Percentiles rank a stretch among this genome's conserved stretches.
Evolutionary conservation across 2,329 filamentous ascomycete species (phyloP).

Genomic region (Phaeophleospora eucalypticola): DNA sequence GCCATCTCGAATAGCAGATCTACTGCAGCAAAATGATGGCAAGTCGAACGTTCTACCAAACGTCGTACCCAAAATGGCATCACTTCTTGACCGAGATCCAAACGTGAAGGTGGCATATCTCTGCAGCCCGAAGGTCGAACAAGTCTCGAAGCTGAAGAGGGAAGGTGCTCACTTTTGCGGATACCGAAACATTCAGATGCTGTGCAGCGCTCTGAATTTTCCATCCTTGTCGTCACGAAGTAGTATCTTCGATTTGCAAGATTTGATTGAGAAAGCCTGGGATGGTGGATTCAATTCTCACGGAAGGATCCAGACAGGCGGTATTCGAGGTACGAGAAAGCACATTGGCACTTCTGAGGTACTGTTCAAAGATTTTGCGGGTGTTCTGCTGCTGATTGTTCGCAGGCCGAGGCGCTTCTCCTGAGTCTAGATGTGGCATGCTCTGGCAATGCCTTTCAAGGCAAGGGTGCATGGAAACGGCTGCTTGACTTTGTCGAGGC

Average conservation of each 20-base stretch:
- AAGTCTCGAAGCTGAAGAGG: constrained; percentile 71
- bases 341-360: constrained; percentile 89
- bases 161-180: constrained; percentile 84
- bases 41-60: constrained; percentile 37
- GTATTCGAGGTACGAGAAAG: constrained; percentile 79
- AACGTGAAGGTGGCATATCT: constrained; percentile 68
- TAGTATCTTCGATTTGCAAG: too few species aligned
- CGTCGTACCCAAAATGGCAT: constrained; percentile 41
- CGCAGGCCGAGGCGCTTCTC: constrained; percentile 67
- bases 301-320: constrained; percentile 75
- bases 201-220: constrained; percentile 40
- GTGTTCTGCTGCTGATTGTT: constrained; percentile 1
- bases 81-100: constrained; percentile 53
- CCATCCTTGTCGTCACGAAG: too few species aligned
- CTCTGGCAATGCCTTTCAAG: constrained; percentile 49
- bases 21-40: constrained; percentile 12
- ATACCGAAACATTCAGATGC: constrained; percentile 92
- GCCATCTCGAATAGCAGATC: constrained; percentile 36
- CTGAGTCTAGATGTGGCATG: constrained; percentile 59
- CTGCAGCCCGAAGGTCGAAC: constrained; percentile 68
- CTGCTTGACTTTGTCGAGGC: constrained; percentile 63
- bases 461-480: constrained; percentile 48
- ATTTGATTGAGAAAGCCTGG: constrained; percentile 84
- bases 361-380: too few species aligned
- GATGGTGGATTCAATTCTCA: constrained; percentile 72